These are phyloP conservation scores for Domatiomyces globalis DNA, from an alignment of 2,329 filamentous ascomycete genomes.

Conservation along the genomic window DNA sequence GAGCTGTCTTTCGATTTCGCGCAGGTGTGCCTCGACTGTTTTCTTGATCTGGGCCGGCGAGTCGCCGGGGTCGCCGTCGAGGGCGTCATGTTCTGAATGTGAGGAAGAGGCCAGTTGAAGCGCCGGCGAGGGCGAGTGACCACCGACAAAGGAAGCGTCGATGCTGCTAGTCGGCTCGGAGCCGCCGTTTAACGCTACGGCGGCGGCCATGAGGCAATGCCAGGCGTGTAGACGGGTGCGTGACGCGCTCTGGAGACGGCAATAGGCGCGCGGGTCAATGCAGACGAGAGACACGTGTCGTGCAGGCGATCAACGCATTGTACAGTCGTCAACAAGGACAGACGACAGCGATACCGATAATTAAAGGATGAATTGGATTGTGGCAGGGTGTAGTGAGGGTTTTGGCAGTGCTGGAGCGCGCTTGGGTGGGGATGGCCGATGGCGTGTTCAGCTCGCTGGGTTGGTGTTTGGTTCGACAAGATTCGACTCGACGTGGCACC, in stretches of 20 bases:
- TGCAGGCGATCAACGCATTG: not conserved
- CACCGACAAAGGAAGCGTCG: too few relatives aligned
- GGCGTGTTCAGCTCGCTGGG: too few relatives aligned
- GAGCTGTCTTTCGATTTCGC: constrained; percentile 80
- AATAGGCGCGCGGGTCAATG: not conserved
- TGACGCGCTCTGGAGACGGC: not conserved
- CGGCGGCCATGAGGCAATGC: not conserved
- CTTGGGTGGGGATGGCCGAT: too few relatives aligned
- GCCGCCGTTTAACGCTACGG: not conserved
- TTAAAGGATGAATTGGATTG: too few relatives aligned
- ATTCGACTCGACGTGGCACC: too few relatives aligned
- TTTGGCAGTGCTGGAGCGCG: too few relatives aligned
- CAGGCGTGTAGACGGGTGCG: too few relatives aligned
- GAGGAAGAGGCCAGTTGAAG: too few relatives aligned
- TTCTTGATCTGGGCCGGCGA: constrained; percentile 80
- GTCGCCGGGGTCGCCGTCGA: constrained; percentile 58
- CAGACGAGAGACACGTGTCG: not conserved
- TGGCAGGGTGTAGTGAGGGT: too few relatives aligned
- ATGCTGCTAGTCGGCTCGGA: not conserved
- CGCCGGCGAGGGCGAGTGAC: too few relatives aligned
- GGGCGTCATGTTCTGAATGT: constrained; percentile 43
- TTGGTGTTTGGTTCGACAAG: too few relatives aligned
- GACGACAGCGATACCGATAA: too few relatives aligned
- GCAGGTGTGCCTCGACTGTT: constrained; percentile 77
- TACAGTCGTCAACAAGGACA: not conserved